Conservation (phyloP, 805 yeast genomes). For the Cyberlindnera euphorbiiphila region DNA sequence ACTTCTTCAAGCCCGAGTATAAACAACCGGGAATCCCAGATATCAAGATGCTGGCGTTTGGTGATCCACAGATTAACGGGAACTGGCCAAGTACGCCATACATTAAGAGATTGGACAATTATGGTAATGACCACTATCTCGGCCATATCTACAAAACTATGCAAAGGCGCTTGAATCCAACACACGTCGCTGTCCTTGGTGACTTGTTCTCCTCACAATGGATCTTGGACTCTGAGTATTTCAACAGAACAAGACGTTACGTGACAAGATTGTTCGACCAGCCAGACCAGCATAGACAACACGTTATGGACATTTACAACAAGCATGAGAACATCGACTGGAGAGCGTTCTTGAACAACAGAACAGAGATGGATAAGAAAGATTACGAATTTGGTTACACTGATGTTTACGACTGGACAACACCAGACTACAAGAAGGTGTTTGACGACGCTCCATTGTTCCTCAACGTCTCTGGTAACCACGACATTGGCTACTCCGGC, state of each 20-base stretch:
- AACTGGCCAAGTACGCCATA: conserved; percentile 68
- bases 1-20: conserved; percentile 26
- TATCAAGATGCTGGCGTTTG: conserved; percentile 74
- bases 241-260: conserved; percentile 70
- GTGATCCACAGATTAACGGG: conserved; percentile 97
- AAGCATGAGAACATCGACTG: conserved; percentile 56
- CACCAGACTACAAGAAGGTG: conserved; percentile 28
- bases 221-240: conserved; percentile 86
- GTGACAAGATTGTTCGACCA: conserved; percentile 65
- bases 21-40: conserved; percentile 28
- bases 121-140: conserved; percentile 84
- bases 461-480: conserved; percentile 89
- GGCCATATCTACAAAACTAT: conserved; percentile 77
- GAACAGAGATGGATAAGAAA: conserved; percentile 27
- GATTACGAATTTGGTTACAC: conserved; percentile 48
- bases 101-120: conserved; percentile 74
- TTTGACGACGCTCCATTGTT: conserved; percentile 57
- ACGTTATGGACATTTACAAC: conserved; percentile 43
- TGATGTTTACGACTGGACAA: conserved; percentile 67
- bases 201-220: conserved; percentile 93
- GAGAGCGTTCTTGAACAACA: conserved; percentile 38
- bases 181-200: conserved; percentile 86
- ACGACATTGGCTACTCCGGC: conserved; percentile 93
- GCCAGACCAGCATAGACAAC: conserved; percentile 46
- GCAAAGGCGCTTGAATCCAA: conserved; percentile 62